Conservation (phyloP, 1,284 basidiomycete genomes). For the Hypsizygus ulmarius region DNA sequence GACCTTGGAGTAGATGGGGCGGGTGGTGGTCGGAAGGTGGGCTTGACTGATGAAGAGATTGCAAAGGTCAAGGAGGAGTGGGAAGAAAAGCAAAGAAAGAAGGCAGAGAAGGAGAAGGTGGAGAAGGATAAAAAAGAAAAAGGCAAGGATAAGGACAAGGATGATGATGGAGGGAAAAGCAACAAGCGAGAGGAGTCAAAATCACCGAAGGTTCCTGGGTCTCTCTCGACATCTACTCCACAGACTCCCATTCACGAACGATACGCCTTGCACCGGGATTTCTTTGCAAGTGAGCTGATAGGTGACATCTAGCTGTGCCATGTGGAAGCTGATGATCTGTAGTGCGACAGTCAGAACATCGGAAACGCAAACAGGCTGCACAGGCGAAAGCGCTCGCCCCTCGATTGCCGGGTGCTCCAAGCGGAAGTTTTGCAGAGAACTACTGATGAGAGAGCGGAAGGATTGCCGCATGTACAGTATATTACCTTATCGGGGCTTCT, state of each 20-base stretch:
- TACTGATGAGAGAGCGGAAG: constrained; percentile 6
- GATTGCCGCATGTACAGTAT: not conserved
- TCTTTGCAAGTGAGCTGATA: constrained; percentile 48
- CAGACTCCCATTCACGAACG: constrained; percentile 45
- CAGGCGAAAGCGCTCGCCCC: constrained; percentile 58
- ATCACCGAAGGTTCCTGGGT: constrained; percentile 29
- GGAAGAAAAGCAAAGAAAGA: constrained; percentile 68
- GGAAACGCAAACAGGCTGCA: constrained; percentile 51
- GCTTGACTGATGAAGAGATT: constrained; percentile 64
- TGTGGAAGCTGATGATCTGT: constrained; percentile 6
- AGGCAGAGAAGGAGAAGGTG: constrained; percentile 51
- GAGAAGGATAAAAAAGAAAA: constrained; percentile 32
- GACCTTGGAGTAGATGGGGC: constrained; percentile 44
- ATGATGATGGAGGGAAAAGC: constrained; percentile 28
- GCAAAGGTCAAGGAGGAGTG: constrained; percentile 73
- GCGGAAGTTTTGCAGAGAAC: constrained; percentile 24
- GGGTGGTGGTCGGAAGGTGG: constrained; percentile 38
- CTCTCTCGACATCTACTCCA: constrained; percentile 33
- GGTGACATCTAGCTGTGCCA: not conserved
- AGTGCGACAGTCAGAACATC: constrained; percentile 59
- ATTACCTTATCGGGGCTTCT: constrained; percentile 10
- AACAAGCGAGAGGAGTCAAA: constrained; percentile 27
- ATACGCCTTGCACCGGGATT: constrained; percentile 57
- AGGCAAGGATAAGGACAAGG: constrained; percentile 28
- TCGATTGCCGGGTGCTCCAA: constrained; percentile 50